Percentiles rank a stretch among this genome's conserved stretches.
Conservation (phyloP, 1,284 basidiomycete genomes). For the Prillingera fragicola region DNA sequence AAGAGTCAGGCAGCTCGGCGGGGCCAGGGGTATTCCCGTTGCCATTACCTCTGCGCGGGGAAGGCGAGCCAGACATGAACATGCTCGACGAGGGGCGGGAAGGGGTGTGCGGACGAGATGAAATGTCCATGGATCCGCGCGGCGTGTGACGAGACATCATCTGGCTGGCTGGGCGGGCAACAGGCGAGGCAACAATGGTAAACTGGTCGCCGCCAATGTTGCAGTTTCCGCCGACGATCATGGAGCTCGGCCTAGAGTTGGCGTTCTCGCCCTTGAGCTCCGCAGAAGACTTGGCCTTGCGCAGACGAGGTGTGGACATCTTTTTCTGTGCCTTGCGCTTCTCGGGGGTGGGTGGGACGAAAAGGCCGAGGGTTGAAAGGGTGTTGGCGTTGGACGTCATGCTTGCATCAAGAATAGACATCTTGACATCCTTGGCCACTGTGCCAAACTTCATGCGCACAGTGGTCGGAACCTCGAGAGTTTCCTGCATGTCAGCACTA, state of each 20-base stretch:
- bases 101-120: not conserved
- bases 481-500: constrained; percentile 25
- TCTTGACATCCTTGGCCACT: constrained; percentile 40
- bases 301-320: constrained; percentile 36
- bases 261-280: constrained; percentile 17
- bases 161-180: not conserved
- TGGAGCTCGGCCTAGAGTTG: too few species aligned
- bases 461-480: constrained; percentile 36
- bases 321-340: constrained; percentile 31
- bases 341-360: constrained; percentile 13
- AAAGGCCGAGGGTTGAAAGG: constrained; percentile 35
- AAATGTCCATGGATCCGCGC: constrained; percentile 4
- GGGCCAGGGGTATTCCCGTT: constrained; percentile 1
- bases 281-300: constrained; percentile 37
- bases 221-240: constrained; percentile 1
- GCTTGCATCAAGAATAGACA: constrained; percentile 37
- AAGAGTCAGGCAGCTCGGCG: constrained; percentile 33
- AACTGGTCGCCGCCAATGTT: constrained; percentile 34
- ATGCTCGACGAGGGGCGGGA: too few species aligned
- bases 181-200: constrained; percentile 37
- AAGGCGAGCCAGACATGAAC: too few species aligned
- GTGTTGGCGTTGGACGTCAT: constrained; percentile 36
- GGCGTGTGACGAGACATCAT: not conserved
- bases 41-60: constrained; percentile 2
- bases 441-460: constrained; percentile 40